Base-by-base conservation (phyloP, 371 early-diverging fungal genomes). In the Saksenaea oblongispora region DNA sequence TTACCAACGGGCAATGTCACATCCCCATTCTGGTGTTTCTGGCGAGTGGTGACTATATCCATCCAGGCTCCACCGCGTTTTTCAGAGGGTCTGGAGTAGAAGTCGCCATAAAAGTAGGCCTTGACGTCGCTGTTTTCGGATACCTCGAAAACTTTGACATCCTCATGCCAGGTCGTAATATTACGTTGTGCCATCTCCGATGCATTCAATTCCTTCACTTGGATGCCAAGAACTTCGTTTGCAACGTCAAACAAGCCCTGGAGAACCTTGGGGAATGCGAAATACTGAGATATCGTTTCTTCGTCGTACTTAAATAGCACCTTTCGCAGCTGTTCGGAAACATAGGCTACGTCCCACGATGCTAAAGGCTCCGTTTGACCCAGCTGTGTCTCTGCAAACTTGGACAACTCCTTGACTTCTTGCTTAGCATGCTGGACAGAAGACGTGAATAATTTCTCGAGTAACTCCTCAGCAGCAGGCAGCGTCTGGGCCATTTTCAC, bases 61-160 rank as follows among this genome's bases (percentile, higher is more conserved):
- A 92, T 89, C 94, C 92, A 92, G 1, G 85, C 86, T 57, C 91
- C 91, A 26, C 83, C 81, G 31, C 87, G 77, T 53, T 89, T 89
- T 42, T 89, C 89, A 14, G 84, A 82, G 17, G 87, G 85, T 2
- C 89, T 75, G 24, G 85, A 76, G 44, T 85, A 85, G 64, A 89
- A 89, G 59, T 89, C 89, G 7, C 89, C 89, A 62, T 87, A 87
- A 61, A 89, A 89, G 64, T 87, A 89, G 0, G 89, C 89, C 54
- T 82, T 76, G 10, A 82, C 65, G 26, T 81, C 54, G 7, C 73
- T 78, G 10, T 76, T 64, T 42, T 88, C 88, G 37, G 79, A 72
- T 0, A 87, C 85, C 63, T 85, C 80, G 68, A 84, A 89, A 3
- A 87, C 79, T 61, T 84, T 86, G 58, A 87, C 89, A 65, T 89